Base-by-base conservation (phyloP, 2,329 filamentous ascomycete species). In the Chaetomium globosum region DNA sequence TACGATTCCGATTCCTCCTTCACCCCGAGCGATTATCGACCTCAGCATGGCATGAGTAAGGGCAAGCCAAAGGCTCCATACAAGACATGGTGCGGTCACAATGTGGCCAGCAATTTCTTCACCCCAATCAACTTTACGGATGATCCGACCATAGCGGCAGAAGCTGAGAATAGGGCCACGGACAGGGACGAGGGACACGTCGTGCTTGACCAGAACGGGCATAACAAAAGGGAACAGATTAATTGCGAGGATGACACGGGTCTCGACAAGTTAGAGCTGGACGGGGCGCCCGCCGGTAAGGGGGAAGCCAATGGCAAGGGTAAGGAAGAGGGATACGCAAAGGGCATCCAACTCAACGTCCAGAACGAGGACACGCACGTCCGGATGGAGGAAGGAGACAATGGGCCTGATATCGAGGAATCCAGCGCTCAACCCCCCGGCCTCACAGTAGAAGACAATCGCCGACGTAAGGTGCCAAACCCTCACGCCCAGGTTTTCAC, bases 1-100 rank as follows among this genome's bases (percentile, higher is more conserved):
- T 60, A n/a, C 30, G 28, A 39, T 12, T 52, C 46, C 7, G 58
- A 60, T 23, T 60, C 58, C n/a, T 60, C 58, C 0, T 60, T 60
- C 23, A 60, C 58, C 5, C 48, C 58, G 12, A 60, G 48, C 7
- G 48, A 60, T 3, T 60, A 60, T 30, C 26, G 31, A 8, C 30
- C 16, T 16, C 7, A 16, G 46, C 46, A 7, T 21, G 26, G 9
- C 31, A 12, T 9, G 31, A 39, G 16, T 2, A 49, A 12, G 48
- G n/a, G 12, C 6, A 9, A 13, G 21, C 2, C 10, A 26, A 36
- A 56, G 53, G 23, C 13, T 12, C 13, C 12, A 1, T 12, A 55
- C 9, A n/a, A 36, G 30, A 9, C n/a, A 10, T n/a, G 19, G 10
- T 23, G n/a, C 30, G 23, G 19, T 13, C 21, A n/a, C 30, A 23